These are phyloP conservation scores for Curvularia sp. DNA, from an alignment of 2,329 filamentous ascomycete species.

Conservation along the genomic window DNA sequence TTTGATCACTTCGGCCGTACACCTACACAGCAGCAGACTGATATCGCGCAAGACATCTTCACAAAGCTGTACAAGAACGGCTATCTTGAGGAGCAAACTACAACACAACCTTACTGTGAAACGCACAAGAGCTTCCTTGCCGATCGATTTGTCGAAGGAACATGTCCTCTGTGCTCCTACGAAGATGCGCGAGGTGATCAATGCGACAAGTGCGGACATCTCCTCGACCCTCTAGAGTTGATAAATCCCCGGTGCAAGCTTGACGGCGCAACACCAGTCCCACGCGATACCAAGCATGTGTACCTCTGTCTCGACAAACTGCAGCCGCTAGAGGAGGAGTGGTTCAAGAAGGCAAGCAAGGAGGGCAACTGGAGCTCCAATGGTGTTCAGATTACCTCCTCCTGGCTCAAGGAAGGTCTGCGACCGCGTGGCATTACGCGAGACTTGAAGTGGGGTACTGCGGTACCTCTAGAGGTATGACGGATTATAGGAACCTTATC, in stretches of 20 bases:
- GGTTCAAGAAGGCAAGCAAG: slow-evolving; percentile 75
- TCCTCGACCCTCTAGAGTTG: slow-evolving; percentile 58
- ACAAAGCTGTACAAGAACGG: slow-evolving; percentile 85
- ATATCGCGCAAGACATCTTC: slow-evolving; percentile 94
- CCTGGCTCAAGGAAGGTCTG: slow-evolving; percentile 83
- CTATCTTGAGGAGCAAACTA: slow-evolving; percentile 84
- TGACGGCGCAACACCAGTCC: slow-evolving; percentile 80
- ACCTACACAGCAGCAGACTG: slow-evolving; percentile 84
- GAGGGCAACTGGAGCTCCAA: slow-evolving; percentile 81
- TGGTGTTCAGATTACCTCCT: slow-evolving; percentile 76
- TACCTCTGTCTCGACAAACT: slow-evolving; percentile 87
- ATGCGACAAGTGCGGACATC: slow-evolving; percentile 59
- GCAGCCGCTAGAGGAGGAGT: slow-evolving; percentile 76
- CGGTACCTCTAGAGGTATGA: slow-evolving; percentile 59
- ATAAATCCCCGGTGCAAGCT: slow-evolving; percentile 82
- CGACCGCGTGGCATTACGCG: slow-evolving; percentile 88
- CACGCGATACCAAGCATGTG: slow-evolving; percentile 85
- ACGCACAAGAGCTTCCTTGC: slow-evolving; percentile 59
- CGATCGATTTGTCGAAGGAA: slow-evolving; percentile 77
- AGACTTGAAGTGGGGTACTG: slow-evolving; percentile 87
- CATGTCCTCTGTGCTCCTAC: slow-evolving; percentile 72
- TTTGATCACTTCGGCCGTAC: slow-evolving; percentile 97
- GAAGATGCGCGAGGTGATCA: slow-evolving; percentile 61
- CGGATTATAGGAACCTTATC: not conserved
- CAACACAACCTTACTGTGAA: slow-evolving; percentile 89